Evolutionary conservation across 495 filamentous ascomycete species (phyloP).

Genomic region (Xylaria flabelliformis): DNA sequence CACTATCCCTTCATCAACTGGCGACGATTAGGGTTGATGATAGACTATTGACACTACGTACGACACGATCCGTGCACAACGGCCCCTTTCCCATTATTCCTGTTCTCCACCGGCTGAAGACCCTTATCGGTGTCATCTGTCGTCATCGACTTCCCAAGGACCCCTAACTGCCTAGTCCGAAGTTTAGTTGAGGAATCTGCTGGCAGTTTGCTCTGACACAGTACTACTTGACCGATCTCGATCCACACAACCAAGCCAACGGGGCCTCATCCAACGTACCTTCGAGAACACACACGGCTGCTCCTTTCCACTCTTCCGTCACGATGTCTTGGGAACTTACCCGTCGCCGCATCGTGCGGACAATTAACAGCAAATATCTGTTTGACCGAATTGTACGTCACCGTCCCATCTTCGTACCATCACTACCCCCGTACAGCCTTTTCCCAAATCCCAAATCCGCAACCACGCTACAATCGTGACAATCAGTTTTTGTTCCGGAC

Average conservation of each 20-base stretch:
- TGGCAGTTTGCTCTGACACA: background rate
- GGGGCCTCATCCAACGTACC: slow-evolving; percentile 8
- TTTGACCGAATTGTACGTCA: slow-evolving; percentile 78
- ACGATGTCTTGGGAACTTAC: slow-evolving; percentile 62
- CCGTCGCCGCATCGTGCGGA: slow-evolving; percentile 67
- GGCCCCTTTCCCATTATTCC: slow-evolving; percentile 21
- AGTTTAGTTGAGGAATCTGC: slow-evolving; percentile 1
- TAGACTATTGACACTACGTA: background rate
- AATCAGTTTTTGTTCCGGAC: background rate
- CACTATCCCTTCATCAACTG: background rate
- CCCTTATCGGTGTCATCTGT: slow-evolving; percentile 24
- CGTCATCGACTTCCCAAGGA: slow-evolving; percentile 20
- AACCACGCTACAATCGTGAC: background rate
- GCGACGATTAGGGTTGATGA: background rate
- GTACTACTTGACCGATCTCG: background rate
- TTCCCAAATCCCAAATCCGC: background rate
- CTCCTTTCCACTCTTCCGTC: slow-evolving; percentile 26
- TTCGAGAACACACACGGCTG: background rate
- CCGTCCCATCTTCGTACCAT: slow-evolving; percentile 29
- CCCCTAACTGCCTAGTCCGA: slow-evolving; percentile 5
- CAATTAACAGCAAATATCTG: slow-evolving; percentile 78
- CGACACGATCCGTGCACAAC: slow-evolving; percentile 17
- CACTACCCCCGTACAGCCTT: background rate
- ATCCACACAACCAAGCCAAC: slow-evolving; percentile 17
- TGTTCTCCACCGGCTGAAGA: slow-evolving; percentile 37